These are phyloP conservation scores for Fusarium metavorans DNA, from an alignment of 2,329 filamentous ascomycete genomes.

Conservation along the genomic window DNA sequence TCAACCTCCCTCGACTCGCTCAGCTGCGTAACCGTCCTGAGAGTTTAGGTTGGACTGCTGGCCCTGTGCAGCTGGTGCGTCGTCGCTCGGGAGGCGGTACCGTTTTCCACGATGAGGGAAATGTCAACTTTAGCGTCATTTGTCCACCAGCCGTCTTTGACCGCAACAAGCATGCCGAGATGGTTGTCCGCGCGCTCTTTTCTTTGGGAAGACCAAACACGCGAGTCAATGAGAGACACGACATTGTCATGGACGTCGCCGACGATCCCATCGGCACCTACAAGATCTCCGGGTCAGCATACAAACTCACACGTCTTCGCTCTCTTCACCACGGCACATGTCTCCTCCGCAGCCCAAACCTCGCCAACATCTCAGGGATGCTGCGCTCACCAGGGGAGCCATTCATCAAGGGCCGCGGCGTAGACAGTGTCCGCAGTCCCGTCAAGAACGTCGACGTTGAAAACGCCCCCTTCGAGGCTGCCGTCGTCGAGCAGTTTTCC, in stretches of 20 bases:
- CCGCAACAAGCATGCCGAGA: slow-evolving; percentile 87
- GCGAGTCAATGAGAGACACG: slow-evolving; percentile 89
- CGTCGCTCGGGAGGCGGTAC: slow-evolving; percentile 90
- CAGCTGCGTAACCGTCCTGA: slow-evolving; percentile 36
- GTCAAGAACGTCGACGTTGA: slow-evolving; percentile 81
- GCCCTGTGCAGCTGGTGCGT: slow-evolving; percentile 73
- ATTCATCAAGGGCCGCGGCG: slow-evolving; percentile 84
- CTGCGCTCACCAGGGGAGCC: slow-evolving; percentile 82
- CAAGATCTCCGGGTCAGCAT: slow-evolving; percentile 95
- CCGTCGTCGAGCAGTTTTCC: slow-evolving; percentile 74
- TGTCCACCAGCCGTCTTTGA: slow-evolving; percentile 82
- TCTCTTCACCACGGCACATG: slow-evolving; percentile 95
- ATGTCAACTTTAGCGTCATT: slow-evolving; percentile 95
- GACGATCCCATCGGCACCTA: slow-evolving; percentile 55
- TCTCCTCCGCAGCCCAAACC: slow-evolving; percentile 81
- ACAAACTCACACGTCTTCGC: slow-evolving; percentile 85
- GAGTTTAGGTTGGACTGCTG: slow-evolving; percentile 43
- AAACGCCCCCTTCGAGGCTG: slow-evolving; percentile 60
- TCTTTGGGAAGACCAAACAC: slow-evolving; percentile 68
- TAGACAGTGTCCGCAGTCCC: slow-evolving; percentile 89
- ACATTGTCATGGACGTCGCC: slow-evolving; percentile 80
- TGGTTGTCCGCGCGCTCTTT: slow-evolving; percentile 88
- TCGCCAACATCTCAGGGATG: slow-evolving; percentile 75
- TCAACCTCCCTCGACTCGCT: slow-evolving; percentile 75
- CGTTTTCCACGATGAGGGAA: slow-evolving; percentile 93